phyloP scores from a whole-genome alignment of 345 rosid genomes.

The Corymbia maculata region DNA sequence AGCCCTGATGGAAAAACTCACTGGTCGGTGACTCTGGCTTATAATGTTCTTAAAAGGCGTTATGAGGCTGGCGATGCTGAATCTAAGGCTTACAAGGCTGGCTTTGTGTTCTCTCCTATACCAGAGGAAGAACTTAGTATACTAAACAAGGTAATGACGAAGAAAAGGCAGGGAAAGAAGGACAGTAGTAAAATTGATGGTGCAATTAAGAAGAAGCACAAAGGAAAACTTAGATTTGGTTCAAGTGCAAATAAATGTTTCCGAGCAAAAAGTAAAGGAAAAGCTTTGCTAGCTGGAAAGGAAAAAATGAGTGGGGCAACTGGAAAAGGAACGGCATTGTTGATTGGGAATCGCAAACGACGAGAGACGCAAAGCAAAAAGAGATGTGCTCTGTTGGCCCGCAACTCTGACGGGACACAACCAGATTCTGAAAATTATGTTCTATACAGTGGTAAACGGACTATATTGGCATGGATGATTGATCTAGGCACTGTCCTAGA shows the following conservation, averaged over 20 bases:
- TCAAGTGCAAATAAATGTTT: conserved; percentile 3
- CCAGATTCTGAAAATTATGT: conserved; percentile 45
- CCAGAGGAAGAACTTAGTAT: conserved; percentile 61
- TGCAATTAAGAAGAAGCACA: conserved; percentile 12
- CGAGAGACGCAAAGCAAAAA: conserved; percentile 44
- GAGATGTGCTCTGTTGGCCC: conserved; percentile 56
- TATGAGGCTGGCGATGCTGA: conserved; percentile 28
- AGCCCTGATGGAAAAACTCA: conserved; percentile 89
- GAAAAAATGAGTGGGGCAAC: background rate
- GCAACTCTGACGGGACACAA: conserved; percentile 39
- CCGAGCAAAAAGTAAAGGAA: conserved; percentile 16
- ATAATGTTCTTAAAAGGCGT: conserved; percentile 44
- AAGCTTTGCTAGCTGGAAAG: background rate
- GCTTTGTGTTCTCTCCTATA: conserved; percentile 54
- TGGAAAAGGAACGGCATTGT: conserved; percentile 4
- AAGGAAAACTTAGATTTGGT: conserved; percentile 11
- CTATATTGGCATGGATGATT: conserved; percentile 83
- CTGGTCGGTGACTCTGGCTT: conserved; percentile 93
- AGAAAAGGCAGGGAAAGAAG: conserved; percentile 43
- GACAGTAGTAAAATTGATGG: conserved; percentile 20
- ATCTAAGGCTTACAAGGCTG: conserved; percentile 22
- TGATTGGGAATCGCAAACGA: conserved; percentile 29
- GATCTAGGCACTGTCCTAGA: conserved; percentile 46
- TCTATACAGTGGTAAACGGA: conserved; percentile 66
- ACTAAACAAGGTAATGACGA: conserved; percentile 27